Percentiles rank a stretch among this genome's conserved stretches.
phyloP scores from a whole-genome alignment of 768 basidiomycete species.

The Boletellus emodensis region DNA sequence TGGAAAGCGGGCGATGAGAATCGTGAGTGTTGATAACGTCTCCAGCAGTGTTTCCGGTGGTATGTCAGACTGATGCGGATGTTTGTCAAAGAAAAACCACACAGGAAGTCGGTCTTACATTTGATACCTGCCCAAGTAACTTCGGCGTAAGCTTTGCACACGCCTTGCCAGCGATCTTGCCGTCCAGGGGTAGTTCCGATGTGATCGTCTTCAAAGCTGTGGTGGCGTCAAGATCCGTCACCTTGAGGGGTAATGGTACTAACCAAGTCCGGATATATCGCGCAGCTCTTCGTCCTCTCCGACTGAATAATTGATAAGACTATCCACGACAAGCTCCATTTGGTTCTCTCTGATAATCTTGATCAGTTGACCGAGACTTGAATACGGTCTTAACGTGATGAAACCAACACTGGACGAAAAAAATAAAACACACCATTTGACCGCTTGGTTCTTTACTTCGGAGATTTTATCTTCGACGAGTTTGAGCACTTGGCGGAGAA shows the following conservation, averaged over 20 bases:
- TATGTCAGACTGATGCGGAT: constrained; percentile 47
- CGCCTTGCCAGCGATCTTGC: constrained; percentile 72
- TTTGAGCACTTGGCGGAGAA: constrained; percentile 77
- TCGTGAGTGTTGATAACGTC: constrained; percentile 80
- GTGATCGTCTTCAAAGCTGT: constrained; percentile 94
- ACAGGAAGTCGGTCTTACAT: constrained; percentile 41
- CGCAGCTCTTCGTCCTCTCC: constrained; percentile 89
- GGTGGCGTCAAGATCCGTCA: constrained; percentile 5
- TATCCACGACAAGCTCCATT: constrained; percentile 86
- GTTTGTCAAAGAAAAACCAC: constrained; percentile 6
- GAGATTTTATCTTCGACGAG: constrained; percentile 94
- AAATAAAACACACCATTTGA: constrained; percentile 68
- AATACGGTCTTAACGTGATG: constrained; percentile 1
- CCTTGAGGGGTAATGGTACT: background rate
- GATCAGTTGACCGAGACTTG: constrained; percentile 84
- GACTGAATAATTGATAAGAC: constrained; percentile 79
- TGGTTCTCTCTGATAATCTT: constrained; percentile 80
- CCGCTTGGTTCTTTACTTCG: constrained; percentile 97
- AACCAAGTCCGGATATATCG: constrained; percentile 92
- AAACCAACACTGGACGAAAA: background rate
- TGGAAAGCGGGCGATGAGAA: constrained; percentile 84
- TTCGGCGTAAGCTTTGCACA: constrained; percentile 84
- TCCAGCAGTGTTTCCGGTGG: constrained; percentile 82
- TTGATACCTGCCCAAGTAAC: constrained; percentile 72
- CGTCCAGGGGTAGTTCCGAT: constrained; percentile 79